Percentiles rank a stretch among this genome's conserved stretches.
Conservation (phyloP, 176 grass and related monocot species). For the Musa troglodytarum region DNA sequence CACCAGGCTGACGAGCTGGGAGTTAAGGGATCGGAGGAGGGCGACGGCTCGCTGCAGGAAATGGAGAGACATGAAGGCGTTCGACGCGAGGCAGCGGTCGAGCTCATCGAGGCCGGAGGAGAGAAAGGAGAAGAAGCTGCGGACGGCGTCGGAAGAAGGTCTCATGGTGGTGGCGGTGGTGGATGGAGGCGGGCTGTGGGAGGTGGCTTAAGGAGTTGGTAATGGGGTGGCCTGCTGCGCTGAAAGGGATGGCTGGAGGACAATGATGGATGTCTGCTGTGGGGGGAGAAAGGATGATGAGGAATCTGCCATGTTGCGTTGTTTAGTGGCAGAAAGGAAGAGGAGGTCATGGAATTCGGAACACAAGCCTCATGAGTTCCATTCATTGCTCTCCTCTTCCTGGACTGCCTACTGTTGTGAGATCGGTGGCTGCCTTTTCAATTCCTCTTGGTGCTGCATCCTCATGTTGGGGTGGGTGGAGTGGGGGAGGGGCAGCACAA, state of each 20-base stretch:
- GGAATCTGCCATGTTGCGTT: conserved; percentile 7
- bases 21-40: conserved; percentile 3
- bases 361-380: neutral
- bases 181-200: neutral
- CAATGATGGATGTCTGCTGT: conserved; percentile 6
- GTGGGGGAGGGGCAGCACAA: neutral
- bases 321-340: conserved; percentile 1
- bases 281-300: neutral
- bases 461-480: neutral
- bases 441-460: neutral
- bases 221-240: neutral
- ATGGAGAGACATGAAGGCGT: conserved; percentile 10
- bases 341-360: neutral
- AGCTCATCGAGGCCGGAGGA: conserved; percentile 4
- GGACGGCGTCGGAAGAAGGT: neutral
- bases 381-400: neutral
- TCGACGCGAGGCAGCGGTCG: neutral
- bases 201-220: too few species aligned
- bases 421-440: neutral
- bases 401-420: neutral
- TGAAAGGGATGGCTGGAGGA: neutral
- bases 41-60: conserved; percentile 7
- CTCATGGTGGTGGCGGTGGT: neutral
- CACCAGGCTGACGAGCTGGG: conserved; percentile 7
- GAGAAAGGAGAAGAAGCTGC: conserved; percentile 1